Evolutionary conservation across 23 red algal genomes (phyloP), one percentile per base, ranked within the genome.

Genomic region (Gracilariopsis chorda): DNA sequence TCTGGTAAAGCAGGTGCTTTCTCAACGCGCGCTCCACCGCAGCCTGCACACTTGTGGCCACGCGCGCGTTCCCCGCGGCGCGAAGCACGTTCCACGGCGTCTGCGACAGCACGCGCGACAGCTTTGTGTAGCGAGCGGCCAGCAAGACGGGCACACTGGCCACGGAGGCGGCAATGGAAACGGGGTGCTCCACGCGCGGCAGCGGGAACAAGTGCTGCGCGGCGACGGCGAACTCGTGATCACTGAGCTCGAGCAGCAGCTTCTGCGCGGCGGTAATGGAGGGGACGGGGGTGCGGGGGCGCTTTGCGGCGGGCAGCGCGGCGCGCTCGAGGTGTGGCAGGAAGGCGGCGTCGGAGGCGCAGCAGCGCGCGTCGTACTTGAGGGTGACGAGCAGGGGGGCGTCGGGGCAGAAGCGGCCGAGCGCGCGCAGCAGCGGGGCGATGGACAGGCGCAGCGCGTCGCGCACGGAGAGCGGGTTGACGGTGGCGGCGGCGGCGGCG

Each of bases 81-180:
- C 44, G 51, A 5, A 71, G 78, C 14, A 73, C 57, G 55, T 59
- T 68, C 91, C 95, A 98, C 8, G 95, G 90, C 12, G 87, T 98
- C 71, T 98, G 95, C 17, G 95, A 98, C 41, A 98, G 49, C 10
- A 68, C 43, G 46, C 94, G 94, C 23, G 94, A 96, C 34, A 42
- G 78, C 95, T 98, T 98, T 10, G 30, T 85, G 67, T 98, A 98
- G 25, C 73, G 39, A 20, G 90, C 95, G 4, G 91, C 82, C 2
- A 98, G 34, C 29, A 86, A 84, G 20, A 93, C 16, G 12, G 94
- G 84, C 48, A 51, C 84, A 17, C 74, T 69, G 41, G 28, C 41
- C 20, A 86, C 69, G 30, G 17, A 32, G 69, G 69, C 56, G 13
- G 80, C 20, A 3, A 85, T 47, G 19, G 46, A 25, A 7, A 48